phyloP scores from a whole-genome alignment of 1,284 basidiomycete genomes.

The Ceratobasidium sp. region DNA sequence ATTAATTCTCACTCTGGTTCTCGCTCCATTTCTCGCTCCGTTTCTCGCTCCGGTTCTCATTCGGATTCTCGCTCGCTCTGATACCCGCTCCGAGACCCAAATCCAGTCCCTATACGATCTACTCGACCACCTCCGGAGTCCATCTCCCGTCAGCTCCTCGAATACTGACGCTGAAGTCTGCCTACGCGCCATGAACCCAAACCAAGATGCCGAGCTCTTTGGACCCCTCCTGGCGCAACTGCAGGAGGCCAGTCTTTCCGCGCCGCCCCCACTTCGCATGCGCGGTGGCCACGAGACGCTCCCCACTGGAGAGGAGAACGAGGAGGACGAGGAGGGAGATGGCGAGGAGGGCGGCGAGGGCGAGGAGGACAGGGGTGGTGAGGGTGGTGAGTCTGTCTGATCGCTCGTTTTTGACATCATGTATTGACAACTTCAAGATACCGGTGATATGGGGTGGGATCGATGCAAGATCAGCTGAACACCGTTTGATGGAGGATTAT shows the following conservation, averaged over 20 bases:
- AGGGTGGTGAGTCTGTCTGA: not conserved
- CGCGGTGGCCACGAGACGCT: not conserved
- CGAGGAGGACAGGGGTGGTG: not conserved
- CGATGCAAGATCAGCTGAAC: conserved; percentile 12
- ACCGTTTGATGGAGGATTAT: conserved; percentile 22
- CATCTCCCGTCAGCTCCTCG: not conserved
- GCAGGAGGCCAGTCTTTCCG: not conserved
- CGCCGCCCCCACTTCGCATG: not conserved
- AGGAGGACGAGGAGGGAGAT: no score
- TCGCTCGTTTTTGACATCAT: not conserved
- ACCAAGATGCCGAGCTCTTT: not conserved
- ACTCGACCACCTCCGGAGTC: not conserved
- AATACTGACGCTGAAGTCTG: not conserved
- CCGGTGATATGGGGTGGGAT: conserved; percentile 39
- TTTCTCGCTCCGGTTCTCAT: not conserved
- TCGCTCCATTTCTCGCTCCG: not conserved
- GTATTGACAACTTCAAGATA: conserved; percentile 6
- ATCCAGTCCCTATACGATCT: no score
- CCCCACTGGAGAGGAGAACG: no score
- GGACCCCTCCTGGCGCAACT: not conserved
- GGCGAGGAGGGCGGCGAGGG: not conserved
- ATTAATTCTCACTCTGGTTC: not conserved
- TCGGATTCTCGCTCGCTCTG: not conserved
- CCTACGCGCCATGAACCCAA: not conserved
- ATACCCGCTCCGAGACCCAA: no score